Evolutionary conservation across 2,329 filamentous ascomycete genomes (phyloP), one percentile per base, ranked within the genome.

Genomic region (Diaporthe capsici): DNA sequence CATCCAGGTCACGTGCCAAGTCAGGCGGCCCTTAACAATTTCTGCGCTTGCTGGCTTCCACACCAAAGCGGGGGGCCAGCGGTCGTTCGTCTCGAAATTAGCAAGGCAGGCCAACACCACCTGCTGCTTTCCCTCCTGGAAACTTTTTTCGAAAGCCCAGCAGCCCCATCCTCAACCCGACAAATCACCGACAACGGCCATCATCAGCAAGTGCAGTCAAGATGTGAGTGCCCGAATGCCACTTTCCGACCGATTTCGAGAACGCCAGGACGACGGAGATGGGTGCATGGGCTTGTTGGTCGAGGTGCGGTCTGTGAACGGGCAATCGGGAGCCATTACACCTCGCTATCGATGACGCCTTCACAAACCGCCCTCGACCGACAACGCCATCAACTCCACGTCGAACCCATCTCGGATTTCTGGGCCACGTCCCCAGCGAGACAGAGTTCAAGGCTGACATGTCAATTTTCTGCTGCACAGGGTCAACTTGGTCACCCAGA

Each of bases 401-500:
- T 65, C 74, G 63, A 51, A 65, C 10, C 49, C 28, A 75, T 73
- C 31, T 31, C 70, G n/a, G 53, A 17, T 17, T 20, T 20, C 20
- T 37, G 25, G 17, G 15, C 15, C 42, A 22, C 31, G 17, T 17
- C 49, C 47, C 20, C 49, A 53, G 58, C 8, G 12, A 34, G 57
- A 53, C 28, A 53, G 25, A 44, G 55, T 76, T 51, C 65, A 73
- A 65, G 73, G 74, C 77, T 77, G 76, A 78, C 76, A 63, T 71
- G 70, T 77, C 76, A 58, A 61, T 73, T 58, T 76, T 73, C 51
- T 58, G n/a, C 37, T 57, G 57, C 82, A 83, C 87, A 99, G 97
- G 97, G 96, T 98, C 94, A 98, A 98, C 89, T 94, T 99, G 90
- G 94, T 94, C 89, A 98, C 97, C 89, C 97, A 99, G 93, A 99